Evolutionary conservation across 768 basidiomycete genomes (phyloP).

Genomic region (Boletus sp.): DNA sequence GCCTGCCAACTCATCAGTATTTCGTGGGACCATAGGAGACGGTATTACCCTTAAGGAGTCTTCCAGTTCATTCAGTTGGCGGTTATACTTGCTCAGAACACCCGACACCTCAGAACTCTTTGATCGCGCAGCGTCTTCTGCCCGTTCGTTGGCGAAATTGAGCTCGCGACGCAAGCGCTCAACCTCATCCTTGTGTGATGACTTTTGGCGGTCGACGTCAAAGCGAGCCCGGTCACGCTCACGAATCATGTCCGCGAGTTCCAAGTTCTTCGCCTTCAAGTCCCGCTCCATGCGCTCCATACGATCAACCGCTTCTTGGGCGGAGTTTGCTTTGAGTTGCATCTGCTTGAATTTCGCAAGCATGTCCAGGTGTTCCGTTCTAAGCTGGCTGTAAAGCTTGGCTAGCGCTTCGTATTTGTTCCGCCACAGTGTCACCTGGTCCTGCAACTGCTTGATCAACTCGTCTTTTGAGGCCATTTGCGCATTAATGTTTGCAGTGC

Average conservation of each 20-base stretch:
- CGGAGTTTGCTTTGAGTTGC: conserved; percentile 97
- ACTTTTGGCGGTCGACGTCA: conserved; percentile 91
- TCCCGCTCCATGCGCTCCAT: conserved; percentile 99
- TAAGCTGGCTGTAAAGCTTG: conserved; percentile 96
- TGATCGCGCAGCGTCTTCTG: conserved; percentile 86
- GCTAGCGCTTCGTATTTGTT: conserved; percentile 99
- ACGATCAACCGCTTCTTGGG: conserved; percentile 95
- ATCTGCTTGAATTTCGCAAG: conserved; percentile 95
- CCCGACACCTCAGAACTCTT: conserved; percentile 92
- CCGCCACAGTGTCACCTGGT: conserved; percentile 95
- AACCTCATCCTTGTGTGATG: conserved; percentile 91
- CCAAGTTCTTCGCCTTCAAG: conserved; percentile 96
- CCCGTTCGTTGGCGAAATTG: conserved; percentile 95
- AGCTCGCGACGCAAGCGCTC: conserved; percentile 92
- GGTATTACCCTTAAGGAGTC: conserved; percentile 80
- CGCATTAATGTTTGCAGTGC: conserved; percentile 72
- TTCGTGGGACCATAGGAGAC: not conserved
- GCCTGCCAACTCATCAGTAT: conserved; percentile 47
- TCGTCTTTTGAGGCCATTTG: conserved; percentile 94
- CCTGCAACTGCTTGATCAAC: conserved; percentile 91
- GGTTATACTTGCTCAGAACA: conserved; percentile 90
- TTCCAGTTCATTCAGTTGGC: conserved; percentile 95
- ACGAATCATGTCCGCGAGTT: conserved; percentile 97
- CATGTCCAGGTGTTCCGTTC: conserved; percentile 96
- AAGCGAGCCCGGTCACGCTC: conserved; percentile 96